Conservation (phyloP, 2,329 filamentous ascomycete genomes). For the Aureobasidium mangrovei region DNA sequence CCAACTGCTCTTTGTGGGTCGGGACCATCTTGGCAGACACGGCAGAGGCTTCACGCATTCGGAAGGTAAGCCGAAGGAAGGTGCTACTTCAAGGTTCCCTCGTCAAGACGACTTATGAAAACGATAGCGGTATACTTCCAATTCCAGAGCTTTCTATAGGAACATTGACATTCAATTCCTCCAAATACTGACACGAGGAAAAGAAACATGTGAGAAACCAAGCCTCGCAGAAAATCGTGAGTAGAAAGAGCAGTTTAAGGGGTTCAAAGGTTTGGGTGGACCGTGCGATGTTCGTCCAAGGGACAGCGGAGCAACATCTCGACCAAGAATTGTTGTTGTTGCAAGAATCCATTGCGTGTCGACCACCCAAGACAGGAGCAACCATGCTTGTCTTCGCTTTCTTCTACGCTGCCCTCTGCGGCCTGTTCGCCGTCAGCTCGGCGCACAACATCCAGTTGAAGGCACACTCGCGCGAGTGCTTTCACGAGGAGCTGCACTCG, state of each 20-base stretch:
- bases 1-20: background rate
- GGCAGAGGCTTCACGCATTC: background rate
- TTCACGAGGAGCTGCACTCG: constrained; percentile 84
- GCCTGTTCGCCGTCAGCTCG: constrained; percentile 54
- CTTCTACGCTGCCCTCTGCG: constrained; percentile 39
- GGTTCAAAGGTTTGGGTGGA: background rate
- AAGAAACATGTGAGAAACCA: no score
- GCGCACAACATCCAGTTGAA: constrained; percentile 96
- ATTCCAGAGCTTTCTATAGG: no score
- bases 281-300: constrained; percentile 7
- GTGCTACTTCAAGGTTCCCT: background rate
- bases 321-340: background rate
- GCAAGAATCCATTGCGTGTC: background rate
- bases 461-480: constrained; percentile 92
- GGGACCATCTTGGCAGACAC: constrained; percentile 1
- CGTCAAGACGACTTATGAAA: no score
- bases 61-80: background rate
- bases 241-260: no score
- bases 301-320: constrained; percentile 10
- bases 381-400: constrained; percentile 27
- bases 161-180: no score
- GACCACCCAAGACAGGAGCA: constrained; percentile 8
- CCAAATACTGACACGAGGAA: no score
- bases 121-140: no score
- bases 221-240: no score